Evolutionary conservation across 164 flowering plant genomes (phyloP), one percentile per base, ranked within the genome.

Genomic region (Piper longum): DNA sequence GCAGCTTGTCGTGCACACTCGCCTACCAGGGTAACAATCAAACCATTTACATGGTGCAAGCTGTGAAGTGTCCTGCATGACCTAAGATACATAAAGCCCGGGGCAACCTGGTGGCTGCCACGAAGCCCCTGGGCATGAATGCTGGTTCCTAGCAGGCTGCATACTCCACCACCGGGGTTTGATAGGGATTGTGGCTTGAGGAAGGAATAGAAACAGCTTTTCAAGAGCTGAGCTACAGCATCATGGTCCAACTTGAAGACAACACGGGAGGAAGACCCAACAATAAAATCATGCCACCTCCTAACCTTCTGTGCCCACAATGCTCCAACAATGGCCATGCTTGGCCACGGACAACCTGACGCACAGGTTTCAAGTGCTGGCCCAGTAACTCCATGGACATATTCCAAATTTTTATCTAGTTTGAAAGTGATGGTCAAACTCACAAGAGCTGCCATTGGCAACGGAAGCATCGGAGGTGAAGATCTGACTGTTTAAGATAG

Each of bases 361-460:
- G 87, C 82, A 70, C 86, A 82, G 65, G 65, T 79, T 56, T 78
- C 84, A 74, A 92, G 62, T 41, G 93, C 87, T 9, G 86, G 83
- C 54, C 95, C 96, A 17, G 79, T 79, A 48, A 89, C 82, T 62
- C 80, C 79, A 44, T 81, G 83, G 61, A 79, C 69, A 62, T 81
- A 82, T 62, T 86, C 93, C 65, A 76, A 65, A 66, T 62, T 75
- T 72, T 82, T 85, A 68, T 81, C 91, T 26, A 89, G 84, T 74
- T 89, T 89, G 70, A 81, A 86, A 6, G 96, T 92, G 66, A 92
- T 86, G 56, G 98, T 89, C 70, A 92, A 76, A 75, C 98, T 88
- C 41, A 92, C 84, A 62, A 89, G 76, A 19, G 88, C 96, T 2
- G 98, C 98, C 75, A 89, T 75, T 58, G 98, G 96, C 63, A 92